Evolutionary conservation across 169 alveolate genomes (phyloP).

Genomic region (Plasmodium blacklocki): DNA sequence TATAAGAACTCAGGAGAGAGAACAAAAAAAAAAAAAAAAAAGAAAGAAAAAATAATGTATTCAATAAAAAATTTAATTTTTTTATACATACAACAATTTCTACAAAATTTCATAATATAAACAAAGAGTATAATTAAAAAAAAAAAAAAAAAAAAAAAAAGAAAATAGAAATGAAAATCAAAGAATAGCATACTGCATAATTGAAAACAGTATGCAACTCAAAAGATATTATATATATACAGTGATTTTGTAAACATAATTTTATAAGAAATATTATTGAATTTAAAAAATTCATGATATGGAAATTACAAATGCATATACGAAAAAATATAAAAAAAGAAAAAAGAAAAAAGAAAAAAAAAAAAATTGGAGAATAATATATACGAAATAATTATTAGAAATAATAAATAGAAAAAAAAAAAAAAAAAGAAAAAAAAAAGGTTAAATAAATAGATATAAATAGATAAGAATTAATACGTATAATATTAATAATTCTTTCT

Average conservation of each 20-base stretch:
- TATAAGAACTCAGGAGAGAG: not conserved
- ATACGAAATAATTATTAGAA: not conserved
- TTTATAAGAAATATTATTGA: constrained; percentile 27
- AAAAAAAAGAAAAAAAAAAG: not conserved
- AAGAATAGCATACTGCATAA: not conserved
- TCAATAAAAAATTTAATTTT: constrained; percentile 29
- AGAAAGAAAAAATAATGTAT: constrained; percentile 22
- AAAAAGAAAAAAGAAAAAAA: not conserved
- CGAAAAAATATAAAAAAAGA: constrained; percentile 49
- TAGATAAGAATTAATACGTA: not conserved
- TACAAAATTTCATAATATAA: constrained; percentile 19
- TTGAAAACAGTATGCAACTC: not conserved
- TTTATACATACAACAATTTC: constrained; percentile 55
- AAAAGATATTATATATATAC: constrained; percentile 6
- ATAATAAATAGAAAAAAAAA: not conserved
- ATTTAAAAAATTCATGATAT: constrained; percentile 31
- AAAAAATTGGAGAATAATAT: not conserved
- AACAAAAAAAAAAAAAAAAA: constrained; percentile 6
- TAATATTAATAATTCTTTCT: too few relatives aligned
- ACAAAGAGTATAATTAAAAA: constrained; percentile 10
- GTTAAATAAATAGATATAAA: not conserved
- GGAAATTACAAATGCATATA: constrained; percentile 60
- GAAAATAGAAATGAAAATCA: not conserved
- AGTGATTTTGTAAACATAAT: constrained; percentile 54
- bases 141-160: constrained; percentile 9